phyloP scores from a whole-genome alignment of 805 yeast genomes.

The Myxozyma mucilagina region DNA sequence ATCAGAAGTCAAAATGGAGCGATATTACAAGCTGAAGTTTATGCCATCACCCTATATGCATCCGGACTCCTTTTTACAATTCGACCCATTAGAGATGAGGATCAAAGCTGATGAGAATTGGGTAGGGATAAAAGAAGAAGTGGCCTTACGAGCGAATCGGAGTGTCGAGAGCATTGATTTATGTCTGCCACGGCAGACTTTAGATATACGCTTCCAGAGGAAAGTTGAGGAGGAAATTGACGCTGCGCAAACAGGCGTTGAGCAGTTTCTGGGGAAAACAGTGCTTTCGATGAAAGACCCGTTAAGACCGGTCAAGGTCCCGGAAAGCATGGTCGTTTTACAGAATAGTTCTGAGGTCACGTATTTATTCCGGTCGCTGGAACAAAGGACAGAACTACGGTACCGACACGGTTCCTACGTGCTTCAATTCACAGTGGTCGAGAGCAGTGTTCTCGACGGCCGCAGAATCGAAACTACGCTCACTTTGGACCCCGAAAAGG shows the following conservation, averaged over 20 bases:
- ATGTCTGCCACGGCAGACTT: constrained; percentile 15
- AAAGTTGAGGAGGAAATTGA: background rate
- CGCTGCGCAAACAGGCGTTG: constrained; percentile 3
- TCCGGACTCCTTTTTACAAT: constrained; percentile 10
- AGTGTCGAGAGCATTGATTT: constrained; percentile 8
- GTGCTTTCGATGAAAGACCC: constrained; percentile 3
- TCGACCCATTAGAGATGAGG: constrained; percentile 14
- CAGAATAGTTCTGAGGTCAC: background rate
- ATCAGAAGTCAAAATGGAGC: background rate
- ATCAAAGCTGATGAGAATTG: constrained; percentile 7
- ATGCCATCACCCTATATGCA: constrained; percentile 24
- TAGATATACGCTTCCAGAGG: constrained; percentile 21
- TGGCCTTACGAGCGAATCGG: background rate
- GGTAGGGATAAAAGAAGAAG: background rate
- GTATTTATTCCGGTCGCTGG: constrained; percentile 18
- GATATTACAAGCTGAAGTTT: constrained; percentile 13
- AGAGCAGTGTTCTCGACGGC: constrained; percentile 27
- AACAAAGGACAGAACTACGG: constrained; percentile 19
- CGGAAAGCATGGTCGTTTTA: constrained; percentile 9
- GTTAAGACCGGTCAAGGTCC: constrained; percentile 5
- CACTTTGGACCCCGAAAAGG: background rate
- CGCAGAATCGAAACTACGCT: constrained; percentile 18
- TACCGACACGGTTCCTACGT: constrained; percentile 15
- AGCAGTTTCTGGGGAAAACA: constrained; percentile 10
- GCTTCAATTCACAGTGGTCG: constrained; percentile 18